Conservation (phyloP, 257 asterid genomes). For the Fraxinus americana region DNA sequence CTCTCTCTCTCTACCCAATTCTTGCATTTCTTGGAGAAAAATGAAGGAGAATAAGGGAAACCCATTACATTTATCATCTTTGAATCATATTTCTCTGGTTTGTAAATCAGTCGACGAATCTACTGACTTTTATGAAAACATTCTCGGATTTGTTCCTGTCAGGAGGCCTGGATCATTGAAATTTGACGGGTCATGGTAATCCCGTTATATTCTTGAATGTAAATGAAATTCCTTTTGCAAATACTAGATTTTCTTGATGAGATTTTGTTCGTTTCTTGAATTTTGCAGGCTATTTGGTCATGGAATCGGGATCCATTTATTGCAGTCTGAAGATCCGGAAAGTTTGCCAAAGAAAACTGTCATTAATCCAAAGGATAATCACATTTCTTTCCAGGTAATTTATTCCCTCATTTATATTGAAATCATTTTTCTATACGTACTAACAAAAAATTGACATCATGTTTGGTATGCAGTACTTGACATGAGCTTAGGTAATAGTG, state of each 20-base stretch:
- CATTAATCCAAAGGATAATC: slow-evolving; percentile 91
- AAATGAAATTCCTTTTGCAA: neutral
- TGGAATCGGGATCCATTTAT: neutral
- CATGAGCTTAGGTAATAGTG: too few relatives aligned
- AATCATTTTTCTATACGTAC: too few relatives aligned
- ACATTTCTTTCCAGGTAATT: slow-evolving; percentile 90
- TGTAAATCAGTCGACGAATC: slow-evolving; percentile 88
- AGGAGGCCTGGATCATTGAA: slow-evolving; percentile 85
- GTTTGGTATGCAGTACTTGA: too few relatives aligned
- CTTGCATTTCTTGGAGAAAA: neutral
- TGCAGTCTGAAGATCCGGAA: slow-evolving; percentile 27
- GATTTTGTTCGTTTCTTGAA: neutral
- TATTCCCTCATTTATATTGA: too few relatives aligned
- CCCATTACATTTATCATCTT: slow-evolving; percentile 76
- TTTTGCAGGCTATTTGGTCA: neutral
- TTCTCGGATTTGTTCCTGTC: slow-evolving; percentile 88
- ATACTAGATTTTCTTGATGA: neutral
- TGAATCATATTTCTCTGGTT: slow-evolving; percentile 84
- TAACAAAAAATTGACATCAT: too few relatives aligned
- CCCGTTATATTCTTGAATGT: neutral
- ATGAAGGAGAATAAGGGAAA: slow-evolving; percentile 67
- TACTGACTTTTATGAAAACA: slow-evolving; percentile 62
- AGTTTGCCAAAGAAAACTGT: slow-evolving; percentile 62
- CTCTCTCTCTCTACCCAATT: neutral
- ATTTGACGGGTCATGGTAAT: slow-evolving; percentile 89